A percentile compares a stretch with the other conserved stretches of the same genome.
Conservation (phyloP, 2,329 filamentous ascomycete species). For the Penicillium sp. region DNA sequence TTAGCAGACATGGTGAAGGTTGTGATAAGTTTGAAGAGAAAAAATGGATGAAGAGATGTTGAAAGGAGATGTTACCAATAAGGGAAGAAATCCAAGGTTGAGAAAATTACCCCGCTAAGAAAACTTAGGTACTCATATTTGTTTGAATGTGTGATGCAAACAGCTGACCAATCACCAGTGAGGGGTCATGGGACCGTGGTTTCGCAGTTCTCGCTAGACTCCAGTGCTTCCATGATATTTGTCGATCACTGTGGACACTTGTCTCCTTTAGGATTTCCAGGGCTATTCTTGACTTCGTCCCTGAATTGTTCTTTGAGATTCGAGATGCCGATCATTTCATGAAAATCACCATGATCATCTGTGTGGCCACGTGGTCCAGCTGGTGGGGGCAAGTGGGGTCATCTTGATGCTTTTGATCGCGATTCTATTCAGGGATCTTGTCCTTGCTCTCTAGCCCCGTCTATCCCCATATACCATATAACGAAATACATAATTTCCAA, state of each 20-base stretch:
- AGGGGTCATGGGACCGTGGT: background rate
- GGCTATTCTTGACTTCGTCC: background rate
- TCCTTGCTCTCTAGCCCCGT: background rate
- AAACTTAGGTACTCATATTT: background rate
- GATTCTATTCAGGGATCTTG: background rate
- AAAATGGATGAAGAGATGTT: background rate
- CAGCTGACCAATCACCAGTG: background rate
- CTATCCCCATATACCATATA: background rate
- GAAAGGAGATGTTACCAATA: background rate
- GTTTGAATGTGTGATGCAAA: background rate
- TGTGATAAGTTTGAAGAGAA: background rate
- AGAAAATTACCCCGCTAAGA: background rate
- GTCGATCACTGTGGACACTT: background rate
- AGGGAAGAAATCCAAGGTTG: background rate
- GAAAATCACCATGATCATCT: background rate
- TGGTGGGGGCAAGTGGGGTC: background rate
- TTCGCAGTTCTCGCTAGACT: background rate
- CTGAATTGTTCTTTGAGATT: background rate
- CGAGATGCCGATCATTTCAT: background rate
- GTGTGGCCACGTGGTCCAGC: background rate
- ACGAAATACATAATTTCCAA: background rate
- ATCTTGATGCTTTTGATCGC: background rate
- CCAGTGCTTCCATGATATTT: background rate
- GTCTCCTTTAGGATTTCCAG: background rate
- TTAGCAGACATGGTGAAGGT: slow-evolving; percentile 14